phyloP scores from a whole-genome alignment of 2,329 filamentous ascomycete genomes.

The Aschersonia sp. region DNA sequence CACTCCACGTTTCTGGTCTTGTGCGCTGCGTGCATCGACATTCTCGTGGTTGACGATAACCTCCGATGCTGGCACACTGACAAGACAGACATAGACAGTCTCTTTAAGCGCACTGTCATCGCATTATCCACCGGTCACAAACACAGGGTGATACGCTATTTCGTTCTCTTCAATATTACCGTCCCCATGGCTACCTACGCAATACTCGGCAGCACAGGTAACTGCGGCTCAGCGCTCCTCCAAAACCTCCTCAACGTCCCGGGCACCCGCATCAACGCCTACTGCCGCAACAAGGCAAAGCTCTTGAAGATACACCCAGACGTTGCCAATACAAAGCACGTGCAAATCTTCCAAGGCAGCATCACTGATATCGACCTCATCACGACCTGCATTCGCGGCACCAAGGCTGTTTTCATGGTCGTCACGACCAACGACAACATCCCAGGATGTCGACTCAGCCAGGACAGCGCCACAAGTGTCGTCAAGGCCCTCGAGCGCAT shows the following conservation, averaged over 20 bases:
- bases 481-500: slow-evolving; percentile 13
- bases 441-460: slow-evolving; percentile 21
- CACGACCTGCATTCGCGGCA: slow-evolving; percentile 6
- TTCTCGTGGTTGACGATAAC: too few relatives aligned
- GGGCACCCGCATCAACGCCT: slow-evolving; percentile 21
- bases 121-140: too few relatives aligned
- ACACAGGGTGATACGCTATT: too few relatives aligned
- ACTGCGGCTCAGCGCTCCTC: slow-evolving; percentile 26
- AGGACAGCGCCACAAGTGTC: slow-evolving; percentile 20
- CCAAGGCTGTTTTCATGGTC: slow-evolving; percentile 22
- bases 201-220: slow-evolving; percentile 27
- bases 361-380: slow-evolving; percentile 24
- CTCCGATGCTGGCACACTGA: too few relatives aligned
- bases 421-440: slow-evolving; percentile 27
- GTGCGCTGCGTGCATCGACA: too few relatives aligned
- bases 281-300: slow-evolving; percentile 27
- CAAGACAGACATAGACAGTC: too few relatives aligned
- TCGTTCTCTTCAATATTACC: too few relatives aligned
- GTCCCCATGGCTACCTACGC: slow-evolving; percentile 14
- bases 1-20: too few relatives aligned
- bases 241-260: slow-evolving; percentile 18
- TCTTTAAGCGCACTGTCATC: too few relatives aligned
- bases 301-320: slow-evolving; percentile 18
- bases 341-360: slow-evolving; percentile 25
- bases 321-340: slow-evolving; percentile 13